Conservation (phyloP, 2,329 filamentous ascomycete genomes). For the Verticillium nubilum region DNA sequence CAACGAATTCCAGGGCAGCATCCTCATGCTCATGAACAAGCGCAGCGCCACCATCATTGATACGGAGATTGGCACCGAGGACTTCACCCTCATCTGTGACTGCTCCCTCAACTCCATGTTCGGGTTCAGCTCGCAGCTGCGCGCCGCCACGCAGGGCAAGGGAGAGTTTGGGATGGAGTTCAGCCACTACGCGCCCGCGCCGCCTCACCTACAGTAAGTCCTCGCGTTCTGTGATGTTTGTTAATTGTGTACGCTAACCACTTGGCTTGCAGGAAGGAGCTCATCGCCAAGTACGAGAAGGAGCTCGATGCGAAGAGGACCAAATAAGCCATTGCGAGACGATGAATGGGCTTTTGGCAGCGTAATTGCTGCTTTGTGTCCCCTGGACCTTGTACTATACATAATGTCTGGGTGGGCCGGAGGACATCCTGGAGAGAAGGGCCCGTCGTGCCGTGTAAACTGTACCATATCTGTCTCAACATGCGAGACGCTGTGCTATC, state of each 20-base stretch:
- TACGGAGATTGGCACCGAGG: constrained; percentile 87
- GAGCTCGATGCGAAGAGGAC: constrained; percentile 52
- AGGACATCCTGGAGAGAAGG: not conserved
- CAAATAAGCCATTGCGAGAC: constrained; percentile 30
- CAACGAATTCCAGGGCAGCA: constrained; percentile 94
- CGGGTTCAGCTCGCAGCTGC: constrained; percentile 85
- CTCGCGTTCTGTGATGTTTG: constrained; percentile 4
- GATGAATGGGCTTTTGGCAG: not conserved
- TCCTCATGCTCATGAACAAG: constrained; percentile 95
- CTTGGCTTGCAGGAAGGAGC: constrained; percentile 42
- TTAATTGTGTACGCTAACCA: constrained; percentile 17
- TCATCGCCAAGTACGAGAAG: constrained; percentile 53
- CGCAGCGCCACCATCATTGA: constrained; percentile 91
- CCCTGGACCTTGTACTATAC: not conserved
- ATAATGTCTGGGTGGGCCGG: not conserved
- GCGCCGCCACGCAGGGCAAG: constrained; percentile 94
- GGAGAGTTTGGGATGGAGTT: constrained; percentile 99
- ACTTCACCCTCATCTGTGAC: constrained; percentile 89
- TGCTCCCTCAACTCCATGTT: constrained; percentile 97
- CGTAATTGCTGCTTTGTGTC: not conserved
- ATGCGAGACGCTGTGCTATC: not conserved
- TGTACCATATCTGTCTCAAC: not conserved
- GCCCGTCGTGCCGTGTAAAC: not conserved
- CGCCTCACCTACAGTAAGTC: constrained; percentile 81
- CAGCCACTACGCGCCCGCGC: constrained; percentile 85